These are phyloP conservation scores for Diaporthe citrichinensis DNA, from an alignment of 2,329 filamentous ascomycete species.

Conservation along the genomic window DNA sequence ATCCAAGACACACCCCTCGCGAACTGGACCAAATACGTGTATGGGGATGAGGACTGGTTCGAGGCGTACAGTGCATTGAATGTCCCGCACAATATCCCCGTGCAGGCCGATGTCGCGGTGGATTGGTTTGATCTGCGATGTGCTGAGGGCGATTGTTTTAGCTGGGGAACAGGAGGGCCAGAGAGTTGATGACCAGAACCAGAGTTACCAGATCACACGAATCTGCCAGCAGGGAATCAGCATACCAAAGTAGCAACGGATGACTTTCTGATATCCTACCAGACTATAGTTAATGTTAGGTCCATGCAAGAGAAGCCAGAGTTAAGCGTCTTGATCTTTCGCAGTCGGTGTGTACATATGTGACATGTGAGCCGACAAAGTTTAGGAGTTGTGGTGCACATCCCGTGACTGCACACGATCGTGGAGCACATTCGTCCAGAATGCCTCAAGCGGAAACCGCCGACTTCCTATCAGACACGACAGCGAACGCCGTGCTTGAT, in stretches of 20 bases:
- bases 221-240: background rate
- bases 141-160: conserved; percentile 51
- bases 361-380: background rate
- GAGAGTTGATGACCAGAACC: background rate
- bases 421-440: background rate
- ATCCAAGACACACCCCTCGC: conserved; percentile 51
- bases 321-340: background rate
- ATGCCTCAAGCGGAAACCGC: background rate
- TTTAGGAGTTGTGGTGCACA: background rate
- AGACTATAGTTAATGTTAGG: background rate
- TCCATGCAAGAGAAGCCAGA: background rate
- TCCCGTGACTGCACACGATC: background rate
- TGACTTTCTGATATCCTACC: background rate
- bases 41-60: conserved; percentile 54
- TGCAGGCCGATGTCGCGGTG: conserved; percentile 54
- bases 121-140: conserved; percentile 56
- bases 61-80: conserved; percentile 56
- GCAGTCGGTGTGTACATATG: too few species aligned
- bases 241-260: background rate
- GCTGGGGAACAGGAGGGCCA: conserved; percentile 52
- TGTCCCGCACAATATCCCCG: conserved; percentile 56
- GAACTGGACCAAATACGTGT: conserved; percentile 55
- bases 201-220: background rate
- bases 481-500: background rate
- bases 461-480: conserved; percentile 9